These are phyloP conservation scores for Penicillium sp. DNA, from an alignment of 2,329 filamentous ascomycete genomes.

Conservation along the genomic window DNA sequence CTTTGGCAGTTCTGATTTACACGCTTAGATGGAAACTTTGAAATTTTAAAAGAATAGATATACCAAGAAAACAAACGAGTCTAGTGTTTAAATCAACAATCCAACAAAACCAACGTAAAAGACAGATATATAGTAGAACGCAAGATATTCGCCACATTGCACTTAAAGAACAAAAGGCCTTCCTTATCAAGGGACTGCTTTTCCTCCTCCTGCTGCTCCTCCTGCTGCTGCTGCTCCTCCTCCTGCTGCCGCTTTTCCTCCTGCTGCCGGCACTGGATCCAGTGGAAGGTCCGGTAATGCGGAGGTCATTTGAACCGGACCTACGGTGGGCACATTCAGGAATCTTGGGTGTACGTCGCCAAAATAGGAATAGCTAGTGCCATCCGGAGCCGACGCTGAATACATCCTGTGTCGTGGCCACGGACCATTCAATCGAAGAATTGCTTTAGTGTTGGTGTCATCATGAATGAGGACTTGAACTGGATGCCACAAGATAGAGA, in stretches of 20 bases:
- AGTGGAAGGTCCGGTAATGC: neutral
- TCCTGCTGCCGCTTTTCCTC: too few relatives aligned
- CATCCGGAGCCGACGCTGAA: neutral
- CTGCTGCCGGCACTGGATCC: neutral
- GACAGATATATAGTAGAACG: neutral
- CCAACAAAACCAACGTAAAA: neutral
- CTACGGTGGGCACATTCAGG: rapidly evolving
- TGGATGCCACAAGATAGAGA: neutral
- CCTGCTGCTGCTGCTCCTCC: too few relatives aligned
- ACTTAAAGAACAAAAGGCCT: neutral
- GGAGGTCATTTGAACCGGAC: neutral
- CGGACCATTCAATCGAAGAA: neutral
- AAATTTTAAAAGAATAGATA: neutral
- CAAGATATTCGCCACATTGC: neutral
- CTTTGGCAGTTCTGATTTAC: neutral
- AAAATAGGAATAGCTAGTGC: neutral
- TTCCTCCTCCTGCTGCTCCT: too few relatives aligned
- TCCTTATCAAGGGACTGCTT: neutral
- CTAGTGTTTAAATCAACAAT: neutral
- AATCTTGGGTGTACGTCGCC: neutral
- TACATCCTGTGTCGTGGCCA: neutral
- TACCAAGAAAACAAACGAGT: neutral
- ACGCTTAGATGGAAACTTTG: too few relatives aligned
- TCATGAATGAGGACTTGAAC: neutral
- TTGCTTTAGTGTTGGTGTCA: rapidly evolving